Evolutionary conservation across 177 flowering plant species (phyloP).

Genomic region (Vitis hybrid): DNA sequence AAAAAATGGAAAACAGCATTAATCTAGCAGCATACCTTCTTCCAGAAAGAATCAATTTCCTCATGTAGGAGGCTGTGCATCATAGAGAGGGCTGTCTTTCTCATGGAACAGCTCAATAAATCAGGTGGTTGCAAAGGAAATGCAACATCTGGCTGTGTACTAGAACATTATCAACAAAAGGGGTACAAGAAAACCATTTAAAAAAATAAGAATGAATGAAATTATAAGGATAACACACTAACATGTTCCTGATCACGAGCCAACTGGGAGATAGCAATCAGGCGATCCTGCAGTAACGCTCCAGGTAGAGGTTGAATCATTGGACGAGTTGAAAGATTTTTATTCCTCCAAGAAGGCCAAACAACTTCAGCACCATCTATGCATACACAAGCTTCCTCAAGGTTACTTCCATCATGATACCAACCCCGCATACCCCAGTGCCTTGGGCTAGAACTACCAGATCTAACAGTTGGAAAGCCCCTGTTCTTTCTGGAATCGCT

Average conservation of each 20-base stretch:
- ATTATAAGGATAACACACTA: slow-evolving; percentile 21
- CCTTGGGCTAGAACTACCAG: slow-evolving; percentile 99
- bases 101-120: slow-evolving; percentile 41
- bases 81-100: slow-evolving; percentile 53
- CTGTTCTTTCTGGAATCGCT: slow-evolving; percentile 80
- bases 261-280: slow-evolving; percentile 86
- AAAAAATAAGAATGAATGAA: background rate
- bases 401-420: slow-evolving; percentile 69
- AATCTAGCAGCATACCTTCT: slow-evolving; percentile 50
- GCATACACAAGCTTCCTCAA: slow-evolving; percentile 62
- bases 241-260: slow-evolving; percentile 94
- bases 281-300: slow-evolving; percentile 69
- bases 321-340: slow-evolving; percentile 57
- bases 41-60: slow-evolving; percentile 88
- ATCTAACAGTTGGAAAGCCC: slow-evolving; percentile 93
- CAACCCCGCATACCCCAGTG: slow-evolving; percentile 89
- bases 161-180: slow-evolving; percentile 7
- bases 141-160: slow-evolving; percentile 83
- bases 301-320: slow-evolving; percentile 82
- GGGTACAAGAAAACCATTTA: slow-evolving; percentile 2
- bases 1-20: background rate
- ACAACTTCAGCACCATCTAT: slow-evolving; percentile 82
- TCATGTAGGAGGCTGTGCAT: slow-evolving; percentile 79
- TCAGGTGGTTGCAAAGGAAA: slow-evolving; percentile 86
- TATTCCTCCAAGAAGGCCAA: slow-evolving; percentile 91